Evolutionary conservation across 441 rosid genomes (phyloP).

Genomic region (Flueggea neowawraea): DNA sequence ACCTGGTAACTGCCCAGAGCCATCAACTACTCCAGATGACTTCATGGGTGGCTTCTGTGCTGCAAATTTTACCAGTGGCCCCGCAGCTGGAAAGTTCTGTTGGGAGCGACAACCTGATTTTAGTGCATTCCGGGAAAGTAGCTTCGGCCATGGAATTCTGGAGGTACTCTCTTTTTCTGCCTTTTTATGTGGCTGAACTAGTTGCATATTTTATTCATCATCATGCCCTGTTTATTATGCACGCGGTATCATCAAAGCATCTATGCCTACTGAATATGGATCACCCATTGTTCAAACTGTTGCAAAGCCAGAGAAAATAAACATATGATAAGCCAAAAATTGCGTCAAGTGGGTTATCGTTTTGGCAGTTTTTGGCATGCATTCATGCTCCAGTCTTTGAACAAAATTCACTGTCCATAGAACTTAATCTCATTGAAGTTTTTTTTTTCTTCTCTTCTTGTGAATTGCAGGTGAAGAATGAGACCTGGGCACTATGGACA

Average conservation of each 20-base stretch:
- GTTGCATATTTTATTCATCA: no score
- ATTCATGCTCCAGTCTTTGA: no score
- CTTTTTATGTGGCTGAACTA: background rate
- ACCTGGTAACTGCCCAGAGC: conserved; percentile 52
- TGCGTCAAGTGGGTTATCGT: no score
- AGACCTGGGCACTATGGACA: conserved; percentile 52
- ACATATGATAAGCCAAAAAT: no score
- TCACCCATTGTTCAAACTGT: no score
- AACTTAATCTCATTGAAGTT: background rate
- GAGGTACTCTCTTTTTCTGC: conserved; percentile 35
- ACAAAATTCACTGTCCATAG: no score
- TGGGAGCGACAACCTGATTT: conserved; percentile 61
- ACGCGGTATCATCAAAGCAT: no score
- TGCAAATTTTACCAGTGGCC: conserved; percentile 48
- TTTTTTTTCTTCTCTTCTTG: background rate
- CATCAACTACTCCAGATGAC: conserved; percentile 35
- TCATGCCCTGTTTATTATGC: no score
- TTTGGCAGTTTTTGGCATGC: no score
- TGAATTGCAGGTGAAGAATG: conserved; percentile 49
- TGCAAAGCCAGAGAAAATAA: no score
- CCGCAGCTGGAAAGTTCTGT: conserved; percentile 49
- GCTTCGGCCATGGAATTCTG: conserved; percentile 59
- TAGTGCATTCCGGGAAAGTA: conserved; percentile 56
- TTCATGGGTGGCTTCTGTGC: conserved; percentile 49
- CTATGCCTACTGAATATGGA: no score